Conservation (phyloP, 1,284 basidiomycete genomes). For the Marasmius fiardii region DNA sequence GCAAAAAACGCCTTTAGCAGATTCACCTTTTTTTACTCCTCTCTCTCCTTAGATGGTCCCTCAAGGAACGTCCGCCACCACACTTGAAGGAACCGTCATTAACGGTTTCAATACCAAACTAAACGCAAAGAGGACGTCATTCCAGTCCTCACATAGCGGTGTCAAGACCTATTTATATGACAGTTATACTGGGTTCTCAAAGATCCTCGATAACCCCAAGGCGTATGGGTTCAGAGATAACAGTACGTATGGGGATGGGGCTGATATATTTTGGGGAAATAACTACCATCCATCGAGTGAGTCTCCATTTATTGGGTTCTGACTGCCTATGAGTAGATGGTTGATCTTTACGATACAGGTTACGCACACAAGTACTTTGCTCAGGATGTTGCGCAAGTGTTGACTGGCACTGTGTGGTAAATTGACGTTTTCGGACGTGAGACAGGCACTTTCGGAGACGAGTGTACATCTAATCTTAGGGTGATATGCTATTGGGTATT, state of each 20-base stretch:
- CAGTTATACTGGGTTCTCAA: constrained; percentile 47
- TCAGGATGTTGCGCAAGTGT: constrained; percentile 31
- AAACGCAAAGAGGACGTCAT: constrained; percentile 31
- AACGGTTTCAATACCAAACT: constrained; percentile 48
- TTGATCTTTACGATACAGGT: neutral
- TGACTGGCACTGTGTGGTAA: constrained; percentile 35
- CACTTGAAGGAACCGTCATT: constrained; percentile 46
- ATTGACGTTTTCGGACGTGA: too few species aligned
- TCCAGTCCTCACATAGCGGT: constrained; percentile 41
- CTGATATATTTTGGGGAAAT: constrained; percentile 56
- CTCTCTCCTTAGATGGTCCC: constrained; percentile 48
- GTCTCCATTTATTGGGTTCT: constrained; percentile 14
- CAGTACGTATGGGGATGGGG: constrained; percentile 40
- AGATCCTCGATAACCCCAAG: constrained; percentile 44
- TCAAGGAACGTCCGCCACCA: constrained; percentile 28
- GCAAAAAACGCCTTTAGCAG: neutral
- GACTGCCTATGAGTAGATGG: neutral
- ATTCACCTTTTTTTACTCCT: neutral
- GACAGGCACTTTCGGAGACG: too few species aligned
- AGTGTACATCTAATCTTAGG: too few species aligned
- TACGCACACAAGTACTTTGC: constrained; percentile 32
- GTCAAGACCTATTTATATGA: constrained; percentile 51
- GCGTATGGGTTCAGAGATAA: constrained; percentile 52
- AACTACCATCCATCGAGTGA: constrained; percentile 47
- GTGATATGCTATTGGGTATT: too few species aligned